Evolutionary conservation across 176 grass and related monocot genomes (phyloP).

Genomic region (Sorghum bicolor): Sorghum_bicolor_NCBIv3 NC_012875.2:48741501-48742000

Average conservation of each 20-base stretch:
- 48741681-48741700: not conserved
- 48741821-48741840: too few species aligned
- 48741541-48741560: not conserved
- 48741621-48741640: not conserved
- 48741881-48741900: not conserved
- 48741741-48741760: not conserved
- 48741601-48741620: not conserved
- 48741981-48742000: not conserved
- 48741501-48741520: not conserved
- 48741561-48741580: not conserved
- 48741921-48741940: not conserved
- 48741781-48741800: not conserved
- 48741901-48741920: too few species aligned
- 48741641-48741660: not conserved
- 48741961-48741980: not conserved
- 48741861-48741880: not conserved
- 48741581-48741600: not conserved
- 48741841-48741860: not conserved
- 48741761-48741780: not conserved
- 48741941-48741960: not conserved
- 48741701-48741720: not conserved
- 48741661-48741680: not conserved
- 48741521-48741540: not conserved
- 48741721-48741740: not conserved
- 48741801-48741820: too few species aligned